These are phyloP conservation scores for Chalaropsis thielavioides DNA, from an alignment of 2,329 filamentous ascomycete species.

Conservation along the genomic window DNA sequence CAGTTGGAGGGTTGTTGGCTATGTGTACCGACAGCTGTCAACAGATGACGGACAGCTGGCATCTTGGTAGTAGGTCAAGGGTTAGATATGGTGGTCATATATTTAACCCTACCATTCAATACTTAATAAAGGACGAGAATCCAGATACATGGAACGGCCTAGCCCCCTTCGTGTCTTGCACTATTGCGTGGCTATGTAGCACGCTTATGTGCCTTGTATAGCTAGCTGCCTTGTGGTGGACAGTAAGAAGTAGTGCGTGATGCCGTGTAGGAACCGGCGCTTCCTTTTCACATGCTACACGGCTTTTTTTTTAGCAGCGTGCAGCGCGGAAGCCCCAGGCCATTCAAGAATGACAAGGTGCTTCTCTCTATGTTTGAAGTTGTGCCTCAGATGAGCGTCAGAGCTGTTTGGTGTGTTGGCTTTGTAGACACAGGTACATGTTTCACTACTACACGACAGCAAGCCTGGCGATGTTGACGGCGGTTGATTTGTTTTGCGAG, in stretches of 20 bases:
- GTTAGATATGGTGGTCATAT: neutral
- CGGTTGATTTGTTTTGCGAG: neutral
- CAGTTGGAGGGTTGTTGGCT: neutral
- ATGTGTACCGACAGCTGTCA: too few species aligned
- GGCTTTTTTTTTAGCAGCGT: too few species aligned
- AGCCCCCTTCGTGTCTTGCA: too few species aligned
- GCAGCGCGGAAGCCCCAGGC: too few species aligned
- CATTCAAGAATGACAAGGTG: neutral
- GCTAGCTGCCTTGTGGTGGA: neutral
- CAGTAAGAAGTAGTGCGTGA: neutral
- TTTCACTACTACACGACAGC: neutral
- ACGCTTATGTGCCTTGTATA: neutral
- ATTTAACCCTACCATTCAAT: neutral
- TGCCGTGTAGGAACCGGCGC: neutral
- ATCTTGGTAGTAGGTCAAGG: neutral
- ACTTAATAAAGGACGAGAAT: neutral
- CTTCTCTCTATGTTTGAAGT: constrained; percentile 3
- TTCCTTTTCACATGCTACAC: neutral
- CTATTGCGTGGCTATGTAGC: neutral
- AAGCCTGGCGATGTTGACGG: neutral
- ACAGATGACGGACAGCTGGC: neutral
- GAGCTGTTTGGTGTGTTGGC: constrained; percentile 7
- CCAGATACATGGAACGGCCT: too few species aligned
- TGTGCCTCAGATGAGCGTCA: constrained; percentile 12
- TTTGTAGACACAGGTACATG: neutral